Conservation (phyloP, 371 early-diverging fungal species). For the Actinomortierella ambigua region DNA sequence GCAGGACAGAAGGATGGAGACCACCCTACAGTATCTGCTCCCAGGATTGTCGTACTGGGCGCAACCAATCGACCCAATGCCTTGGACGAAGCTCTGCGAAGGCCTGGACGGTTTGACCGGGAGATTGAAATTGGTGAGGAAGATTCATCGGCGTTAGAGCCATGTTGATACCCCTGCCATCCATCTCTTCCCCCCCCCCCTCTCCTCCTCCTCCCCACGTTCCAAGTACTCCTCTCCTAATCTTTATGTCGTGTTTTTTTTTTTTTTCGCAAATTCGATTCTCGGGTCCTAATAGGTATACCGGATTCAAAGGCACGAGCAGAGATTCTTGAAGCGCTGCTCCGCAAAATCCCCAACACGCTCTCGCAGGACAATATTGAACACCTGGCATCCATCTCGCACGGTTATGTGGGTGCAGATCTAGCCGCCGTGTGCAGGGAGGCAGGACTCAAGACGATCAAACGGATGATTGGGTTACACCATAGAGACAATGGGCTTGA, state of each 20-base stretch:
- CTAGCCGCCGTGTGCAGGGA: conserved; percentile 86
- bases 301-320: conserved; percentile 78
- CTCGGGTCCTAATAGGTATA: conserved; percentile 57
- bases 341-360: conserved; percentile 72
- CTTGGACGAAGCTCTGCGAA: conserved; percentile 94
- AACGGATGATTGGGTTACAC: conserved; percentile 49
- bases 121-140: conserved; percentile 88
- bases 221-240: too few relatives aligned
- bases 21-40: conserved; percentile 2
- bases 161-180: too few relatives aligned
- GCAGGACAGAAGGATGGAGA: background rate
- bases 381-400: conserved; percentile 69
- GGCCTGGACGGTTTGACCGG: conserved; percentile 98
- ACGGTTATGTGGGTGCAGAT: conserved; percentile 99
- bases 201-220: too few relatives aligned
- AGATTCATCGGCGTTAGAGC: conserved; percentile 4
- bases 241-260: too few relatives aligned
- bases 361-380: conserved; percentile 63
- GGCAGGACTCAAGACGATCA: conserved; percentile 86
- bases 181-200: too few relatives aligned
- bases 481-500: background rate
- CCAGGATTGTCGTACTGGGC: conserved; percentile 86
- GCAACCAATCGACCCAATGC: conserved; percentile 97
- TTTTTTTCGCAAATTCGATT: background rate
- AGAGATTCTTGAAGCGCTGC: conserved; percentile 78